phyloP scores from a whole-genome alignment of 495 filamentous ascomycete species.

The Tirmania nivea region DNA sequence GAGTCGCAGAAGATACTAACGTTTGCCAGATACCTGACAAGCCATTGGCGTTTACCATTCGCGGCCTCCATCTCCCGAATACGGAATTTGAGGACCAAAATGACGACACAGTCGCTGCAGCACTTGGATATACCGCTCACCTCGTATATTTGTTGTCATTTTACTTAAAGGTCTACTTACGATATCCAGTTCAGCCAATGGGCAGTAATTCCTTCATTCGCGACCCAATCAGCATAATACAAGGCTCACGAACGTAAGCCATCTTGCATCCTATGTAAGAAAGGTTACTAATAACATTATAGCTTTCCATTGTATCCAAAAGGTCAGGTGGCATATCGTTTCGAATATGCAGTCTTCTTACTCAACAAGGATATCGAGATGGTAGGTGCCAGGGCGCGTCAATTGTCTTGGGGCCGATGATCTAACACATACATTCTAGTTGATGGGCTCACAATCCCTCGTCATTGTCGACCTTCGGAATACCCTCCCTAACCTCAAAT shows the following conservation, averaged over 20 bases:
- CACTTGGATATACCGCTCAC: constrained; percentile 62
- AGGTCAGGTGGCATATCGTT: constrained; percentile 55
- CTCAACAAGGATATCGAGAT: constrained; percentile 87
- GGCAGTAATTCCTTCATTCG: constrained; percentile 55
- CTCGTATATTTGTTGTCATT: constrained; percentile 54
- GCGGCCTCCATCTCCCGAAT: constrained; percentile 53
- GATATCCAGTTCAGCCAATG: constrained; percentile 53
- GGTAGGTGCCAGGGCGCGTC: not conserved
- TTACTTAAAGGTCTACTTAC: constrained; percentile 58
- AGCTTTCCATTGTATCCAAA: constrained; percentile 59
- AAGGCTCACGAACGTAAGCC: constrained; percentile 23
- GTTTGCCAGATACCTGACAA: constrained; percentile 43
- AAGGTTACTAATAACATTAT: not conserved
- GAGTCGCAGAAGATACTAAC: no score
- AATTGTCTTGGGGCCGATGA: no score
- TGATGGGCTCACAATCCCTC: constrained; percentile 52
- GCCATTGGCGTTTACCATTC: constrained; percentile 55
- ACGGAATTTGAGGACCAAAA: not conserved
- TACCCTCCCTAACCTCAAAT: constrained; percentile 82
- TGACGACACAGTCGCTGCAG: constrained; percentile 40
- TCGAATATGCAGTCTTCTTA: constrained; percentile 87
- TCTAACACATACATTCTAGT: constrained; percentile 1
- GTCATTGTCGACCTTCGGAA: constrained; percentile 69
- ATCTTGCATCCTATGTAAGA: not conserved
- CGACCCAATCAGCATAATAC: constrained; percentile 37